Evolutionary conservation across 2,329 filamentous ascomycete genomes (phyloP).

Genomic region (Aspergillus fischeri): DNA sequence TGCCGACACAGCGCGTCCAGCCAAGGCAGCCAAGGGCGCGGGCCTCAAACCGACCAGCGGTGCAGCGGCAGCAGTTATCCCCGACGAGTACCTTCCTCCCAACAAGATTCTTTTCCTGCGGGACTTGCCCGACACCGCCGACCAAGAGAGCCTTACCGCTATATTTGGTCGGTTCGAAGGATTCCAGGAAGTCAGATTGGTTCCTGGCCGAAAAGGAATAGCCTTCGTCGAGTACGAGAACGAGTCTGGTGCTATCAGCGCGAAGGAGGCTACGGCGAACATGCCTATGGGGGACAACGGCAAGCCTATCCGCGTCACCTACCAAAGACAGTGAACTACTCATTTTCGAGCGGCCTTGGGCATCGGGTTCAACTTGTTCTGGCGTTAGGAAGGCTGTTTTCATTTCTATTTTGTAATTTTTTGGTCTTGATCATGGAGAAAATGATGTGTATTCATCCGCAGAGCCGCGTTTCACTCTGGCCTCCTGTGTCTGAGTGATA

Average conservation of each 20-base stretch:
- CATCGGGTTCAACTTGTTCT: slow-evolving; percentile 7
- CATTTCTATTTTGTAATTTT: not conserved
- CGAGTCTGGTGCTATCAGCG: slow-evolving; percentile 82
- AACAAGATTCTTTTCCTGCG: slow-evolving; percentile 97
- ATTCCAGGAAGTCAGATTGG: slow-evolving; percentile 86
- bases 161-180: slow-evolving; percentile 90
- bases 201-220: slow-evolving; percentile 81
- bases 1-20: slow-evolving; percentile 51
- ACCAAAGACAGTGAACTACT: slow-evolving; percentile 72
- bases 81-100: slow-evolving; percentile 96
- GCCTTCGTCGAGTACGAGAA: slow-evolving; percentile 96
- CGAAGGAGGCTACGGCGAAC: slow-evolving; percentile 88
- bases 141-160: slow-evolving; percentile 70
- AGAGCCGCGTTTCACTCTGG: not conserved
- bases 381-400: slow-evolving; percentile 28
- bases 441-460: not conserved
- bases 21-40: slow-evolving; percentile 65
- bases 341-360: slow-evolving; percentile 8
- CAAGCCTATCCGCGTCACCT: slow-evolving; percentile 88
- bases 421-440: not conserved
- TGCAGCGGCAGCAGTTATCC: slow-evolving; percentile 67
- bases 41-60: slow-evolving; percentile 74
- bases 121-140: slow-evolving; percentile 83
- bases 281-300: slow-evolving; percentile 71
- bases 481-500: not conserved